A percentile compares a stretch with the other conserved stretches of the same genome.
Evolutionary conservation across 768 basidiomycete species (phyloP).

Genomic region (Psilocybe sp.): DNA sequence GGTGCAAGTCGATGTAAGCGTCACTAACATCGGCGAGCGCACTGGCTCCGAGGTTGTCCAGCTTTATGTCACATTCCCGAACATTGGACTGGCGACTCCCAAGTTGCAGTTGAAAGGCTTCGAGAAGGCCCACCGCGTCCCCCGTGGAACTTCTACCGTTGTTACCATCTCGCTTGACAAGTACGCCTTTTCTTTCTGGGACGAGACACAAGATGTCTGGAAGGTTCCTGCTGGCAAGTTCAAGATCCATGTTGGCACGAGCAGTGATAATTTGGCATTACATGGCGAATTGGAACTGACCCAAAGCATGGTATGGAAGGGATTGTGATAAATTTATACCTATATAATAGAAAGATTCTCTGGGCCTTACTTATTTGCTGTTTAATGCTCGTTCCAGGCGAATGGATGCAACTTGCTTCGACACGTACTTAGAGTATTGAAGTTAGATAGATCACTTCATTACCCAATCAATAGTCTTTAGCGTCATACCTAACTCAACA

Average conservation of each 20-base stretch:
- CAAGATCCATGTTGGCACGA: constrained; percentile 42
- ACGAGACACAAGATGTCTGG: constrained; percentile 44
- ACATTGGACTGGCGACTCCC: constrained; percentile 52
- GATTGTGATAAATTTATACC: constrained; percentile 5
- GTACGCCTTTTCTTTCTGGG: constrained; percentile 69
- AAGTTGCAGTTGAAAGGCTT: constrained; percentile 64
- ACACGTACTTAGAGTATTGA: no score
- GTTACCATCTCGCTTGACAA: constrained; percentile 56
- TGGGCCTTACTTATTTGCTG: no score
- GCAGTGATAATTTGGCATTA: constrained; percentile 27
- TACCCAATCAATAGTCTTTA: no score
- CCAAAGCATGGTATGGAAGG: constrained; percentile 11
- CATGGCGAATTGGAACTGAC: constrained; percentile 16
- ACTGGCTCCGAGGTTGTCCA: constrained; percentile 66
- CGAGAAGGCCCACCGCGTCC: constrained; percentile 51
- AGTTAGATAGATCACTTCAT: no score
- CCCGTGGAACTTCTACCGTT: constrained; percentile 37
- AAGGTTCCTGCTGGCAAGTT: constrained; percentile 50
- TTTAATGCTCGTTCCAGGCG: no score
- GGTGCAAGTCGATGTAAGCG: constrained; percentile 40
- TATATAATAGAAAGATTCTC: background rate
- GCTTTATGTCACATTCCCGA: constrained; percentile 55
- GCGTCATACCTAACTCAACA: no score
- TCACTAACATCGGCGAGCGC: constrained; percentile 54
- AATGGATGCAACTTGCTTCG: no score